Evolutionary conservation across 1,284 basidiomycete genomes (phyloP), one percentile per base, ranked within the genome.

Genomic region (Psilocybe mexicana): DNA sequence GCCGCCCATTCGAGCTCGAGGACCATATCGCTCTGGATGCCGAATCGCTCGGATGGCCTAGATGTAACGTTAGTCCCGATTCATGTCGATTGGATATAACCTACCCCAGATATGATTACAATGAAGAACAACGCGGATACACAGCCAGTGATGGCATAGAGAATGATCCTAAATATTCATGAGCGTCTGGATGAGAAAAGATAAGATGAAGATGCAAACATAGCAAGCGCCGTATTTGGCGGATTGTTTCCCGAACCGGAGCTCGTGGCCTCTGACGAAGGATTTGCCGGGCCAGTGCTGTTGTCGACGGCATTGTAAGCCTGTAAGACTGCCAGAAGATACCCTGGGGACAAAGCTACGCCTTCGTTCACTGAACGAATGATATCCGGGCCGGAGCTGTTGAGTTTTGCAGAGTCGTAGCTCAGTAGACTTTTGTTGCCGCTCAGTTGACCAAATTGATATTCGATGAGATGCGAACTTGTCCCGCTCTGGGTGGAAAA

Each of bases 21-120:
- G 89, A 6, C 94, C 93, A 70, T 96, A 96, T 50, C 93, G 83
- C 65, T 96, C 94, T n/a, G 94, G 94, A 71, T 96, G 86, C 1
- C 92, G 84, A 48, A 93, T 81, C 0, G 92, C 92, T 35, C 92
- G 82, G 54, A 95, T 80, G 0, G 90, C 90, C 87, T 90, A 60
- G 35, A 52, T 7, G 54, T 55, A 8, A 50, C 47, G 46, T 51
- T 47, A 23, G 51, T 62, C 48, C 65, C 58, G 38, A 30, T 24
- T 23, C 45, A n/a, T 49, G 33, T n/a, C 12, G 43, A 11, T 30
- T 50, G 40, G 43, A 47, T 52, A 54, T 59, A 18, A 75, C 86
- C 58, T 72, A 90, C 91, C 12, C 93, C 93, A 30, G 89, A 88
- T 18, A 92, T 74, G 63, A 96, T 90, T 62, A 95, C 87, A 33